A percentile compares a stretch with the other conserved stretches of the same genome.
These are phyloP conservation scores for Trichophaea hybrida DNA, from an alignment of 2,329 filamentous ascomycete species.

Conservation along the genomic window DNA sequence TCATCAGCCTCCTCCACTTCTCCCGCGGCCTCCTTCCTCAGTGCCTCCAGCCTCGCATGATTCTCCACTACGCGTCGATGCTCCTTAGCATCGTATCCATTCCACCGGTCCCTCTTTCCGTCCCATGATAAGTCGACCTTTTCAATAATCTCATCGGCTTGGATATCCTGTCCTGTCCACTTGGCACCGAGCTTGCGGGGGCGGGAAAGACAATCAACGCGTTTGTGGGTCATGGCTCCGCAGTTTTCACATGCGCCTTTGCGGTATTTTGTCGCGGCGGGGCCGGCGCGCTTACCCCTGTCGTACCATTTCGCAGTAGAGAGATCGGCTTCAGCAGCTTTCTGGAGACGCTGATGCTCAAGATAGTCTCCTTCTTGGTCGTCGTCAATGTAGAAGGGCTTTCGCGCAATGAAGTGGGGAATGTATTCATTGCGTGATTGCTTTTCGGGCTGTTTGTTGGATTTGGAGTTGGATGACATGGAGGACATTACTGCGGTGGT, in stretches of 20 bases:
- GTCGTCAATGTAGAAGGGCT: constrained; percentile 82
- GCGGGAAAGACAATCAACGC: constrained; percentile 79
- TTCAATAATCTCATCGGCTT: constrained; percentile 77
- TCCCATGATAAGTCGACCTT: constrained; percentile 87
- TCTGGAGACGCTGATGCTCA: constrained; percentile 81
- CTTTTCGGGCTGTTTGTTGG: constrained; percentile 14
- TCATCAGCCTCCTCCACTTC: constrained; percentile 37
- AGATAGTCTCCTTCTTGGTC: constrained; percentile 53
- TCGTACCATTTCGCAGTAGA: constrained; percentile 63
- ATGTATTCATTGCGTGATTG: constrained; percentile 97
- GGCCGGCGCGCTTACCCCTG: constrained; percentile 66
- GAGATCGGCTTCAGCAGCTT: constrained; percentile 45
- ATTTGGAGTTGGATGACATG: constrained; percentile 1
- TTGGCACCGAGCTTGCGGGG: constrained; percentile 80
- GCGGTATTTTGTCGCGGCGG: constrained; percentile 87
- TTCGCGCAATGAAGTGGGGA: constrained; percentile 92
- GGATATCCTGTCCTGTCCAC: constrained; percentile 84
- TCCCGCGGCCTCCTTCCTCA: constrained; percentile 41
- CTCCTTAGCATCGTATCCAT: constrained; percentile 84
- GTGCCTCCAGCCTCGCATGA: constrained; percentile 69
- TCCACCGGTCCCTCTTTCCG: constrained; percentile 94
- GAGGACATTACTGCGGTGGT: neutral
- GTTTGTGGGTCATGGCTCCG: constrained; percentile 91
- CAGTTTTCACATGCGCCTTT: constrained; percentile 99
- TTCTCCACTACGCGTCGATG: constrained; percentile 80